Conservation (phyloP, 2,329 filamentous ascomycete genomes). For the Botryotinia globosa region DNA sequence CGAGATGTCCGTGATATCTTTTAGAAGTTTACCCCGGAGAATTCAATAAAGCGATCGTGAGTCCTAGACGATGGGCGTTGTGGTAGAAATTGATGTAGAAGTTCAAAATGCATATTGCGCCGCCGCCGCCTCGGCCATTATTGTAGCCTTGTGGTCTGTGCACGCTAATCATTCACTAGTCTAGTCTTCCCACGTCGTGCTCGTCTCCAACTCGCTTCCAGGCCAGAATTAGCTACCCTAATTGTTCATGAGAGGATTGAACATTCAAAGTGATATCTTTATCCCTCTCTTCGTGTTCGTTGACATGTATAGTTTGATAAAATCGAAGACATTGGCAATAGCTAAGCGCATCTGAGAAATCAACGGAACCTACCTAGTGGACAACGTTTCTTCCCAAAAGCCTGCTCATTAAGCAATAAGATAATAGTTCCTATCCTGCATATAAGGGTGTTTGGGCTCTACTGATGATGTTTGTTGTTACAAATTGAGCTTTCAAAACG, state of each 20-base stretch:
- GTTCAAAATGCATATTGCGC: slow-evolving; percentile 6
- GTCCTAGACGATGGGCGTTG: background rate
- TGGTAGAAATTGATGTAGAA: background rate
- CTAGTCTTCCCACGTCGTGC: background rate
- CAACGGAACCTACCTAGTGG: background rate
- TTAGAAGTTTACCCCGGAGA: no score
- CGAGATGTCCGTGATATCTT: background rate
- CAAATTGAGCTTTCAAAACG: no score
- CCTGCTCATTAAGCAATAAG: no score
- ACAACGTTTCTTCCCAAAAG: background rate
- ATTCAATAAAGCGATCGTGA: background rate
- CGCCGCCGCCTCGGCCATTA: slow-evolving; percentile 2
- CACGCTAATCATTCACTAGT: background rate
- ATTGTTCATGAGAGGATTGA: background rate
- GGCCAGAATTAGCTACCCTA: background rate
- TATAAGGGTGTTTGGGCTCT: no score
- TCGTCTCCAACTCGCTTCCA: background rate
- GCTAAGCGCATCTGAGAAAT: background rate
- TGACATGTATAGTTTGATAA: background rate
- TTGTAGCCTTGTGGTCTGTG: slow-evolving; percentile 2
- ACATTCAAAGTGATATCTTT: background rate
- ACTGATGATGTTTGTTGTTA: no score
- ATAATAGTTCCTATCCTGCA: no score
- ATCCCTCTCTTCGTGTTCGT: background rate
- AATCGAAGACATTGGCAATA: background rate